Base-by-base conservation (phyloP, 2,329 filamentous ascomycete genomes). In the Ceratocystis variospora region DNA sequence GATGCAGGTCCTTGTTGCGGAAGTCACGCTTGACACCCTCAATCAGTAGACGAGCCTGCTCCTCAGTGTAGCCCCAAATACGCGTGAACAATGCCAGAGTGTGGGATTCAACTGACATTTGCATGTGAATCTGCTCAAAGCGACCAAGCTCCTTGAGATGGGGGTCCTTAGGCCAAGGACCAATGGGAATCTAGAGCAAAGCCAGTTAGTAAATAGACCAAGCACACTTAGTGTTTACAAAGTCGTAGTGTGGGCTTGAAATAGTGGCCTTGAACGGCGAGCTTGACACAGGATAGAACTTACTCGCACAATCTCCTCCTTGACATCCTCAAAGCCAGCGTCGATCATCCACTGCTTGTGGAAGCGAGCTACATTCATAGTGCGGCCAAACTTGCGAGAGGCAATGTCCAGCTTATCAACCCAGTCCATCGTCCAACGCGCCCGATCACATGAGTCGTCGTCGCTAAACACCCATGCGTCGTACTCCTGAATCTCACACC, bases 51-150 rank as follows among this genome's bases (percentile, higher is more conserved):
- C 74, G 70, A 0, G 76, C 76, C 25, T 77, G 75, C 50, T 79
- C 77, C 8, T 77, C 71, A 0, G 75, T 71, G 65, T 75, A 77
- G 59, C 73, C 72, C 68, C 72, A 73, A 0, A 76, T 75, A 0
- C 76, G 72, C 0, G 75, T 75, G 67, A 77, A 76, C 8, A 78
- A 70, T 0, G 76, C 76, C 0, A 74, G 76, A 0, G 75, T 76
- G 64, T 78, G 75, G 10, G 76, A 77, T 59, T 75, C 76, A 1
- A 76, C 75, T 17, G 75, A 75, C 76, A 77, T 77, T 65, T 77
- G 75, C 76, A 77, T 77, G 57, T 77, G 75, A 0, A 73, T 70
- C 55, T 74, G 70, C 70, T 77, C 75, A 62, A 72, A 76, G 0
- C 70, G 70, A 46, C 75, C 75, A 0, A 76, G 68, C 61, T 77